Percentiles rank a stretch among this genome's conserved stretches.
Conservation (phyloP, 139 green algal species). For the Chlamydomonas urium region DNA sequence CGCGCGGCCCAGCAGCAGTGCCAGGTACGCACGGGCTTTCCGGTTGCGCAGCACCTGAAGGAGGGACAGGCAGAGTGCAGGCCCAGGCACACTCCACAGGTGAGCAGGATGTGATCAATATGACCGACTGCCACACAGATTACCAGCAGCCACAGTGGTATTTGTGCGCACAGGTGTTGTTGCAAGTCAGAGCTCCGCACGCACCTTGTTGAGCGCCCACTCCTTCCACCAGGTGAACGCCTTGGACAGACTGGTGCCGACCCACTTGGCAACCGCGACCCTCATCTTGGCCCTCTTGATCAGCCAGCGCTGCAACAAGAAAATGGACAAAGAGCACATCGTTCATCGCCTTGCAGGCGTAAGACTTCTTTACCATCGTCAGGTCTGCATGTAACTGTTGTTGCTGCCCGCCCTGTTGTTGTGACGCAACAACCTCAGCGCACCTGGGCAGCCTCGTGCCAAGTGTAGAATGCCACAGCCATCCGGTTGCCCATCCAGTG, state of each 20-base stretch:
- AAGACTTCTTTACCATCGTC: no score
- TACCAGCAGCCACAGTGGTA: no score
- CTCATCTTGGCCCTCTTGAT: conserved; percentile 7
- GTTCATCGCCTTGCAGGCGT: neutral
- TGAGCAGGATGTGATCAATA: no score
- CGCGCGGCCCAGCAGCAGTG: conserved; percentile 13
- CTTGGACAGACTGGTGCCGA: neutral
- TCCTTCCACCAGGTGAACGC: conserved; percentile 19
- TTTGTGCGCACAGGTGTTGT: neutral
- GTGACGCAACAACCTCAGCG: no score
- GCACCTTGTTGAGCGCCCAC: conserved; percentile 19
- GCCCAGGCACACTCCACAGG: no score
- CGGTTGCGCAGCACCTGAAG: conserved; percentile 10
- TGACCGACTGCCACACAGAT: no score
- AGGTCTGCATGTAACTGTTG: no score
- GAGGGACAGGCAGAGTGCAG: neutral
- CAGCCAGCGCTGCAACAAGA: no score
- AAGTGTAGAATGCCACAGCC: no score
- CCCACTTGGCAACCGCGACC: conserved; percentile 22
- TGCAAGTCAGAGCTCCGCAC: neutral
- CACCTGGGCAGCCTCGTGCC: no score
- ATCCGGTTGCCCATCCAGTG: conserved; percentile 19
- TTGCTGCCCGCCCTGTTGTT: no score
- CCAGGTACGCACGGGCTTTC: conserved; percentile 17
- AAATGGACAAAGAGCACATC: no score